Evolutionary conservation across 352 stramenopile genomes (phyloP).

Genomic region (Globisporangium perplexum): DNA sequence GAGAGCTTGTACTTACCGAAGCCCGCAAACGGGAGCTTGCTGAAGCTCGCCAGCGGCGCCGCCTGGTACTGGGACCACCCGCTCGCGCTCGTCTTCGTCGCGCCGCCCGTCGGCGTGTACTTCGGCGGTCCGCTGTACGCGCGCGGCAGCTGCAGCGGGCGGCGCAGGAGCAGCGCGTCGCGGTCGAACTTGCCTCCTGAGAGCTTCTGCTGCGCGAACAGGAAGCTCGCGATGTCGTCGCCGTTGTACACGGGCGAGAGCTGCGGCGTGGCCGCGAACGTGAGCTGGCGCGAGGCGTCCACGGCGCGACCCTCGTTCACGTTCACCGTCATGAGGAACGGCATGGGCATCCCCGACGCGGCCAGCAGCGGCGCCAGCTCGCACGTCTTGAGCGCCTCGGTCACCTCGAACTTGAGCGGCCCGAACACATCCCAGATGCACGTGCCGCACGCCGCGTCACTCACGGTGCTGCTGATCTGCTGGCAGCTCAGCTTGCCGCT

Average conservation of each 20-base stretch:
- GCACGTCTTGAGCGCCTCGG: slow-evolving; percentile 7
- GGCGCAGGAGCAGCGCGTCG: slow-evolving; percentile 8
- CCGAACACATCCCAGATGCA: slow-evolving; percentile 15
- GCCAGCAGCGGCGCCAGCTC: slow-evolving; percentile 1
- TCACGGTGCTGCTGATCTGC: slow-evolving; percentile 4
- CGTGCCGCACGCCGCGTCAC: not conserved
- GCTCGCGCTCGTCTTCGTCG: not conserved
- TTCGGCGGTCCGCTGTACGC: not conserved
- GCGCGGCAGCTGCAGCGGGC: slow-evolving; percentile 5
- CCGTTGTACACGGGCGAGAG: slow-evolving; percentile 9
- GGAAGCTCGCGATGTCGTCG: slow-evolving; percentile 1
- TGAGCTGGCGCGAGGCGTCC: slow-evolving; percentile 2
- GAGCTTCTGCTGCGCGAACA: slow-evolving; percentile 5
- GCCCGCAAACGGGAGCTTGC: not conserved
- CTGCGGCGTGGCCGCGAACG: not conserved
- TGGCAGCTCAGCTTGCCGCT: slow-evolving; percentile 1
- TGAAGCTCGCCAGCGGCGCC: not conserved
- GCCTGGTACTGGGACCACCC: slow-evolving; percentile 6
- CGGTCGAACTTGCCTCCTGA: slow-evolving; percentile 2
- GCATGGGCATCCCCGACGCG: slow-evolving; percentile 1
- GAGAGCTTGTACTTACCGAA: slow-evolving; percentile 53
- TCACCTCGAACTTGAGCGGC: slow-evolving; percentile 11
- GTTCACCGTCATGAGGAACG: slow-evolving; percentile 5
- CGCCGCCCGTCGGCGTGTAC: slow-evolving; percentile 4
- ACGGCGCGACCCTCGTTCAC: slow-evolving; percentile 3